A percentile compares a stretch with the other conserved stretches of the same genome.
Evolutionary conservation across 441 rosid species (phyloP).

Genomic region (Melastoma candidum): DNA sequence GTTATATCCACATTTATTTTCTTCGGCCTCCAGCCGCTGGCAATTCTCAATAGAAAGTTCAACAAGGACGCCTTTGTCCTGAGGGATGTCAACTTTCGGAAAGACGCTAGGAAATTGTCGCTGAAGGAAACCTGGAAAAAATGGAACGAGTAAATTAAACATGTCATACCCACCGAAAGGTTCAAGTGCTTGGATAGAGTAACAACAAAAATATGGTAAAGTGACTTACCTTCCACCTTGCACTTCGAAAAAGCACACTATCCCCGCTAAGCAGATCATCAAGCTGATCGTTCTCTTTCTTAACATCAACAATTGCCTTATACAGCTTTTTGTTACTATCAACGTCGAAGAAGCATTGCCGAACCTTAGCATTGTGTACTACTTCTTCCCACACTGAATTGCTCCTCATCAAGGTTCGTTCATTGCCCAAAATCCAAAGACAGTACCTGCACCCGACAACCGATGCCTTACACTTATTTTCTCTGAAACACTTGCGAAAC

Average conservation of each 20-base stretch:
- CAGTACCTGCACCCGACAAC: constrained; percentile 16
- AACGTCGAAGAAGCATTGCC: constrained; percentile 31
- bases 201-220: background rate
- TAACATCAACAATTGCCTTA: constrained; percentile 15
- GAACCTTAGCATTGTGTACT: constrained; percentile 29
- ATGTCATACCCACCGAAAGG: no score
- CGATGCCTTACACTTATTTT: background rate
- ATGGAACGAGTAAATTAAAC: background rate
- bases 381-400: constrained; percentile 24
- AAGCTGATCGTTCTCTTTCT: constrained; percentile 16
- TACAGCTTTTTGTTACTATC: constrained; percentile 28
- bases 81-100: background rate
- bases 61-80: constrained; percentile 4
- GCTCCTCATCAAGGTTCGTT: constrained; percentile 19
- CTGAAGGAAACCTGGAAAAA: constrained; percentile 25
- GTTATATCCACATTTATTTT: constrained; percentile 4
- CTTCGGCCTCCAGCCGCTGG: constrained; percentile 30
- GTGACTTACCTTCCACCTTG: constrained; percentile 34
- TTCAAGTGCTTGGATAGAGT: background rate
- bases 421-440: constrained; percentile 34
- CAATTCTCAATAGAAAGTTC: constrained; percentile 19
- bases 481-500: background rate
- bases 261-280: constrained; percentile 14
- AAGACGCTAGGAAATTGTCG: constrained; percentile 22
- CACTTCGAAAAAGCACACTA: constrained; percentile 14